Evolutionary conservation across 768 basidiomycete species (phyloP).

Genomic region (Tylopilus subfusipes): DNA sequence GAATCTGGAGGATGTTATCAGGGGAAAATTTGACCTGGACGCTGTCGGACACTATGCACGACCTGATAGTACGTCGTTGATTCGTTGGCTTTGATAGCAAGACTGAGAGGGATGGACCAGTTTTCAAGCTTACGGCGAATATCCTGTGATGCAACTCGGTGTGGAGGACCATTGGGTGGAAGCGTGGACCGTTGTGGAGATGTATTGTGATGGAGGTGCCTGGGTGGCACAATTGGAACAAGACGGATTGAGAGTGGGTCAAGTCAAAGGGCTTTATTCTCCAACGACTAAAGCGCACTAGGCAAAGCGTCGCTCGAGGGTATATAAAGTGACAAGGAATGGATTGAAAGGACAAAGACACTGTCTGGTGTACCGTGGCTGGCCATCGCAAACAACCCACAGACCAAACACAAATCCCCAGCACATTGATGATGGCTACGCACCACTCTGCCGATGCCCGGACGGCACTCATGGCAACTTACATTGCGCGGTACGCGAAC

Average conservation of each 20-base stretch:
- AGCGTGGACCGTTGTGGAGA: background rate
- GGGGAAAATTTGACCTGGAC: conserved; percentile 64
- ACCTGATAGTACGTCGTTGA: conserved; percentile 44
- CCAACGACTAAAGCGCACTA: background rate
- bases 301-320: conserved; percentile 15
- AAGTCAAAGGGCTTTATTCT: conserved; percentile 18
- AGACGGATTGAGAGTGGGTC: conserved; percentile 5
- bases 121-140: conserved; percentile 26
- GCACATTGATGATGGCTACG: conserved; percentile 9
- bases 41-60: conserved; percentile 60
- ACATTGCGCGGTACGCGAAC: conserved; percentile 22
- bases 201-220: background rate
- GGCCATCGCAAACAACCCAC: background rate
- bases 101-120: conserved; percentile 17
- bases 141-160: background rate
- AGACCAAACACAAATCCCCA: background rate
- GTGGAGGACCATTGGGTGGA: background rate
- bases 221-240: conserved; percentile 8
- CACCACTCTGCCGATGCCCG: conserved; percentile 35
- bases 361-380: background rate
- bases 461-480: conserved; percentile 30
- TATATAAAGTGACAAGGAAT: conserved; percentile 23
- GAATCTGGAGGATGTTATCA: conserved; percentile 52
- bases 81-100: background rate
- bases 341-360: background rate